These are phyloP conservation scores for Prunus yedoensis DNA, from an alignment of 331 rosid species.

Conservation along the genomic window DNA sequence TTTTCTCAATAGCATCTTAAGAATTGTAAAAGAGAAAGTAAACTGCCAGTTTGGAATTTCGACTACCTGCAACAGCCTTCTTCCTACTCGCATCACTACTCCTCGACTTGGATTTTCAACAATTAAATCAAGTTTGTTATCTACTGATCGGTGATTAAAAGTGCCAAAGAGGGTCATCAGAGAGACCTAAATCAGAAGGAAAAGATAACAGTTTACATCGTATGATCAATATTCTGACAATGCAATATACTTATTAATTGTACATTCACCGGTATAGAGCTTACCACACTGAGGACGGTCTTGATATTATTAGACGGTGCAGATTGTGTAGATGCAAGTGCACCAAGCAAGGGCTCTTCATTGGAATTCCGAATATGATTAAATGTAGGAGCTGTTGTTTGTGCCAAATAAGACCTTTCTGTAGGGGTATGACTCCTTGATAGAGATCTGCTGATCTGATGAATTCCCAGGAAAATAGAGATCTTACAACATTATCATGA, in stretches of 20 bases:
- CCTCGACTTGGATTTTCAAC: constrained; percentile 43
- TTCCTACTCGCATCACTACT: constrained; percentile 59
- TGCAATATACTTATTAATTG: background rate
- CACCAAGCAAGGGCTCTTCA: constrained; percentile 61
- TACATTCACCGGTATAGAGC: constrained; percentile 17
- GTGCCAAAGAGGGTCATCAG: constrained; percentile 55
- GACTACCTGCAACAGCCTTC: constrained; percentile 78
- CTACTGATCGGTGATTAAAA: constrained; percentile 40
- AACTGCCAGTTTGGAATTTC: constrained; percentile 11
- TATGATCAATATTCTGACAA: background rate
- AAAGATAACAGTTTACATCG: background rate
- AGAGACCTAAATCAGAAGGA: constrained; percentile 51
- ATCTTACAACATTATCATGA: background rate
- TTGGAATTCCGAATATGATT: constrained; percentile 27
- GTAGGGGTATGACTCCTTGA: constrained; percentile 68
- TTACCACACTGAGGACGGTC: constrained; percentile 62
- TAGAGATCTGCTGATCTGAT: constrained; percentile 80
- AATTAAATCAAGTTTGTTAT: constrained; percentile 27
- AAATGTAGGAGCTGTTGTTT: constrained; percentile 42
- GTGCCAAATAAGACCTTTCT: constrained; percentile 52
- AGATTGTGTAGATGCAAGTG: constrained; percentile 37
- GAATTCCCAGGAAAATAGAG: constrained; percentile 26
- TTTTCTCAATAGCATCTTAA: background rate
- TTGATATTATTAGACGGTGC: constrained; percentile 52
- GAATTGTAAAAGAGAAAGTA: constrained; percentile 1